phyloP scores from a whole-genome alignment of 331 rosid genomes.

The Quercus lobata region DNA sequence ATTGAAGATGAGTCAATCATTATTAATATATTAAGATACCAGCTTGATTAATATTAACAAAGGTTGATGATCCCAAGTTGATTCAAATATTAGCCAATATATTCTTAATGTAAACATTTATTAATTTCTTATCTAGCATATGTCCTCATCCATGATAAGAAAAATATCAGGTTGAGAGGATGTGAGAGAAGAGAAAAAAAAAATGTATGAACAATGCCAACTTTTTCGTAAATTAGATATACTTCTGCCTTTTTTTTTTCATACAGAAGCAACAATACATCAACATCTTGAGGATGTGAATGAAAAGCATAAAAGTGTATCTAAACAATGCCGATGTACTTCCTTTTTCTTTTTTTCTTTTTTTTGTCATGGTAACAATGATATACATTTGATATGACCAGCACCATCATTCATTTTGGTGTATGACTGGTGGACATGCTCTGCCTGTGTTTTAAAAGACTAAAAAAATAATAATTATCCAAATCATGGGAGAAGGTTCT shows the following conservation, averaged over 20 bases:
- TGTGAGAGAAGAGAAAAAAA: neutral
- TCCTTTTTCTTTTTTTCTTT: accelerated
- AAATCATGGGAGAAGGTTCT: neutral
- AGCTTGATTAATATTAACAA: neutral
- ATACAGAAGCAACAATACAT: neutral
- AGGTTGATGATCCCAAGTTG: neutral
- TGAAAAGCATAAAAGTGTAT: too few species aligned
- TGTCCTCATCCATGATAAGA: neutral
- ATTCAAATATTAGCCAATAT: neutral
- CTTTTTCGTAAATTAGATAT: too few species aligned
- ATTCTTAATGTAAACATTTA: neutral
- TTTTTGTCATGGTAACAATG: neutral
- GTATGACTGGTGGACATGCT: neutral
- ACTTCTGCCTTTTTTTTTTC: too few species aligned
- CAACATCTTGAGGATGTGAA: neutral
- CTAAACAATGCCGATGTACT: too few species aligned
- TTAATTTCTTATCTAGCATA: neutral
- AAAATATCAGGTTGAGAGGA: neutral
- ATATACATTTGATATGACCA: neutral
- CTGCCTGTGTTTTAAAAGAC: neutral
- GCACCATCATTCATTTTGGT: neutral
- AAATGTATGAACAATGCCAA: too few species aligned
- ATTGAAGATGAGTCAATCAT: neutral
- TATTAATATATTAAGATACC: neutral
- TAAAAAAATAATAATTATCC: neutral